Base-by-base conservation (phyloP, 495 filamentous ascomycete genomes). In the Penicillium cosmopolitanum region DNA sequence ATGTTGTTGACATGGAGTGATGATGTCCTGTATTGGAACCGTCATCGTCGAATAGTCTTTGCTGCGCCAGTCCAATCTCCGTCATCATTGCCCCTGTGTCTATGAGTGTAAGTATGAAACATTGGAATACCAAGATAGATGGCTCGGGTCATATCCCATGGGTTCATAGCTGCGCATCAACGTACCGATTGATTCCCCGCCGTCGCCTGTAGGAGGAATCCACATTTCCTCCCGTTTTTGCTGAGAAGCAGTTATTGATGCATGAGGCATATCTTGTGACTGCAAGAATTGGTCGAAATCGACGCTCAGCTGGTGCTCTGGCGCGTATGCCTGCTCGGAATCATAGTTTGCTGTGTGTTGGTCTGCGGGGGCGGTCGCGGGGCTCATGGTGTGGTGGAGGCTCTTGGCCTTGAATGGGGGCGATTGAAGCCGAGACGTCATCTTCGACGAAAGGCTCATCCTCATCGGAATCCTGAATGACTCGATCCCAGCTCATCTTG, bases 381-480 rank as follows among this genome's bases (percentile, higher is more conserved):
- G 46, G 19, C 19, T 64, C 58, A 33, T 67, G 62, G 40, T 65
- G 66, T 10, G 38, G 23, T 53, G 55, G 51, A 11, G 55, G 48
- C 38, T 62, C 58, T 5, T 47, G 44, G 33, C 18, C 55, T 15
- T 68, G 66, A 5, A 56, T 53, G 9, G 70, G 60, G 6, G 62
- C 66, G 16, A 56, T 51, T 8, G 64, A 62, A n/a, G 66, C 57
- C n/a, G 67, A 62, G 6, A 63, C 48, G n/a, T 64, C 60, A 42
- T 66, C 70, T 53, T 69, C 74, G 34, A 64, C 61, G n/a, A 75
- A 61, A 43, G 61, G 67, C 38, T 82, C 73, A 8, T 76, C 79
- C 54, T 82, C 81, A 19, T 82, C 80, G 13, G 81, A 84, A 57
- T 84, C 81, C 51, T 79, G 77, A 31, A 84, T 80, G 15, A 82